Evolutionary conservation across 345 rosid genomes (phyloP), one percentile per base, ranked within the genome.

Genomic region (Pugionium cornutum): DNA sequence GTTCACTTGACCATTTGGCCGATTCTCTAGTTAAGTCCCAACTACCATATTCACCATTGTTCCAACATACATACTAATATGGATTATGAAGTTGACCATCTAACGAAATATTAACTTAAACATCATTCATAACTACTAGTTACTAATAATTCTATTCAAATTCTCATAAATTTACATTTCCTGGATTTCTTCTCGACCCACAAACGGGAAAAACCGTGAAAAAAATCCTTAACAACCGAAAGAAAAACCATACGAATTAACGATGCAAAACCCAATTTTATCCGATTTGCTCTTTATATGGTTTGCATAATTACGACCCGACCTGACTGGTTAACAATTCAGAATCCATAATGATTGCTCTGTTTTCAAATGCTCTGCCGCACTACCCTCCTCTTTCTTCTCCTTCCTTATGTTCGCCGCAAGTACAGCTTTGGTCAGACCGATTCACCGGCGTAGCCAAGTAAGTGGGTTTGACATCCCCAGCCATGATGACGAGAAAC

Each of bases 401-500:
- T 34, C 46, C 76, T 69, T 51, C 32, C 70, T 75, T 80, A 45
- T 68, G 77, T 36, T 41, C 74, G 32, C 76, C 53, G 44, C 74
- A 68, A 42, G 72, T 57, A 40, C 90, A 79, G 46, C 73, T 75
- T 25, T 70, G 76, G 1, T 77, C 79, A 42, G 39, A 10, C 60
- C 44, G 30, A 51, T 43, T 49, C 30, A 39, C 76, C 11, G 90
- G 96, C 0, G 92, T 91, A 29, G 98, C 96, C 67, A 91, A 49
- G 69, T 76, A 83, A 26, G 89, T 89, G 5, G 96, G 89, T 51
- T 83, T 81, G 28, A 58, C 62, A 58, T 87, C 70, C 0, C 96
- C 98, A 0, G 98, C 96, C 95, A 91, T 89, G 42, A 91, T 84
- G 40, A 91, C 98, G 62, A 88, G 63, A 9, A 88, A 64, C 80